phyloP scores from a whole-genome alignment of 768 basidiomycete species.

The Leccinum longicurvipes region DNA sequence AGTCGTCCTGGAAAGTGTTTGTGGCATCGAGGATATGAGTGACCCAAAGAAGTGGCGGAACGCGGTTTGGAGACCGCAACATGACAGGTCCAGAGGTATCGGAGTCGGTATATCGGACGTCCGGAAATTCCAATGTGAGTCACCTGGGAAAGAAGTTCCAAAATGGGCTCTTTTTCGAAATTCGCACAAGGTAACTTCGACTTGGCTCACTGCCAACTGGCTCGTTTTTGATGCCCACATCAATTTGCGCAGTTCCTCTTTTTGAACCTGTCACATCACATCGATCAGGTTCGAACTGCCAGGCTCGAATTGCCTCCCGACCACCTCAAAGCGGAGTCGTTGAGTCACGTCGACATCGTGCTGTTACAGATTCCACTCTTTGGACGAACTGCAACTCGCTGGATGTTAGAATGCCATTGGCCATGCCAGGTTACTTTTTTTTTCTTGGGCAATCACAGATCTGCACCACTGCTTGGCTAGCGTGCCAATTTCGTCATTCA shows the following conservation, averaged over 20 bases:
- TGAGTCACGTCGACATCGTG: too few species aligned
- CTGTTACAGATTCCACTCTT: background rate
- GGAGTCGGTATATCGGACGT: background rate
- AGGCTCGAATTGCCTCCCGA: background rate
- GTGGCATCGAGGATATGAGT: background rate
- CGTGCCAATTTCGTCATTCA: background rate
- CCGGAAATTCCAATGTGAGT: background rate
- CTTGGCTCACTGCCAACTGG: conserved; percentile 3
- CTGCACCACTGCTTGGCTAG: background rate
- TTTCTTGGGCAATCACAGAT: background rate
- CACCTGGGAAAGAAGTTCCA: background rate
- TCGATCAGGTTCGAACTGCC: background rate
- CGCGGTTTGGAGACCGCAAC: background rate
- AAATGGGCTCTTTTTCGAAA: too few species aligned
- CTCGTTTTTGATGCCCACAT: conserved; percentile 1
- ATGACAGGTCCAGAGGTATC: too few species aligned
- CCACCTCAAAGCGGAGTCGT: background rate
- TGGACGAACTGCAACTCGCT: background rate
- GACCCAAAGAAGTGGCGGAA: background rate
- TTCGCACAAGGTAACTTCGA: background rate
- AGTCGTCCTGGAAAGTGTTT: background rate
- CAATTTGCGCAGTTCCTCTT: background rate
- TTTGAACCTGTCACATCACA: background rate
- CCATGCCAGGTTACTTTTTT: background rate
- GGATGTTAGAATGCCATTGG: background rate